Evolutionary conservation across 73 alveolate species (phyloP), one percentile per base, ranked within the genome.

Genomic region (Paramecium octaurelia): DNA sequence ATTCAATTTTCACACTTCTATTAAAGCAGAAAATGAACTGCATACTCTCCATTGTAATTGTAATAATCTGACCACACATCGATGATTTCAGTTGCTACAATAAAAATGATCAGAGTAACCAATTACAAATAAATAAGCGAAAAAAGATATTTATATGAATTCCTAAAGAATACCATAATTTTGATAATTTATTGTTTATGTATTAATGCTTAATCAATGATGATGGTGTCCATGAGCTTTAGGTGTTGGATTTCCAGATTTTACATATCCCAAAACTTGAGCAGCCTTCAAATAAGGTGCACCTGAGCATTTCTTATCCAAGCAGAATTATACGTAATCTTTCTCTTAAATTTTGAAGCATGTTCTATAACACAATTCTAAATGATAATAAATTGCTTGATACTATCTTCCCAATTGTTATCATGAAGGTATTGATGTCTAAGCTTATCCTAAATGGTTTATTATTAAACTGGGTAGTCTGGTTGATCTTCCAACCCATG

Each of bases 281-380:
- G 93, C 93, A 87, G 93, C 87, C 31, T 38, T 60, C 64, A 42
- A 18, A 64, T 59, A 64, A 59, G 35, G 48, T 27, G 58, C 71
- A 21, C 93, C 93, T 42, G 70, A 85, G 46, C 93, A 87, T 77
- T 87, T 87, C 50, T 86, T 58, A 87, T 87, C 93, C 34, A 87
- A 64, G 23, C 93, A 87, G 88, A 68, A 87, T 64, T 87, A 31
- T 12, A 87, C 86, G 69, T 87, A 87, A 59, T 77, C 73, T 58
- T 64, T 60, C 21, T 87, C 88, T 35, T 77, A 38, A 59, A 87
- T 59, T 87, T 87, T 87, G 88, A 87, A 87, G 86, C 93, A 87
- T 35, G 70, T 64, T 87, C 93, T 87, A 27, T 59, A 87, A 58
- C 93, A 87, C 34, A 87, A 76, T 34, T 87, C 93, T 87, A 87